Base-by-base conservation (phyloP, 306 rosid species). In the Argentina anserina region DNA sequence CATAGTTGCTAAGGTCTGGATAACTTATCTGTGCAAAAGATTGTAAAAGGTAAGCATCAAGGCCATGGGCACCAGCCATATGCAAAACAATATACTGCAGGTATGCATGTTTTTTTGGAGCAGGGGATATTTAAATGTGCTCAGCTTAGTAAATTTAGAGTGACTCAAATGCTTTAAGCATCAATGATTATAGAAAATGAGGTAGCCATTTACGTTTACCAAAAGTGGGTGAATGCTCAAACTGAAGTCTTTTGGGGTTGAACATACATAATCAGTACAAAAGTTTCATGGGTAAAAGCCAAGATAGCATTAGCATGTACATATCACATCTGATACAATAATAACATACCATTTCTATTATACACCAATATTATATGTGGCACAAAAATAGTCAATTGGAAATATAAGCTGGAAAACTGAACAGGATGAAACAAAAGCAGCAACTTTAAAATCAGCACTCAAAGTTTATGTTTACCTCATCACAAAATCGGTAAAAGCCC, bases 401-500 rank as follows among this genome's bases (percentile, higher is more conserved):
- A 25, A 26, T 18, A 14, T 18, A 34, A 9, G 7, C 15, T 23
- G 18, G 42, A 31, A 47, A 46, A 42, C 29, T 36, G 21, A 67
- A 73, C 17, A 59, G 58, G 66, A 1, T 37, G 10, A 45, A 34
- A 36, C 62, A 70, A 64, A 73, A 45, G 59, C 4, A 79, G 26
- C 49, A 37, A 33, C 4, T 28, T 14, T 65, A 40, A 34, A 78
- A 50, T 65, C 23, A 64, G 56, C 56, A 53, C 6, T 31, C 45
- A 66, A 53, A n/a, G 2, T 13, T 9, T 15, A 70, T 63, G 52
- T 23, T 50, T 81, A 95, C 99, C 99, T 95, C 97, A 4, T 91
- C 86, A 87, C 99, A 95, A 85, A 95, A 95, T 80, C 97, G 89
- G 83, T 81, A 91, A 82, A 91, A 95, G 14, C 97, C 99, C 97